Conservation (phyloP, 2,329 filamentous ascomycete species). For the Pseudogymnoascus sp. region DNA sequence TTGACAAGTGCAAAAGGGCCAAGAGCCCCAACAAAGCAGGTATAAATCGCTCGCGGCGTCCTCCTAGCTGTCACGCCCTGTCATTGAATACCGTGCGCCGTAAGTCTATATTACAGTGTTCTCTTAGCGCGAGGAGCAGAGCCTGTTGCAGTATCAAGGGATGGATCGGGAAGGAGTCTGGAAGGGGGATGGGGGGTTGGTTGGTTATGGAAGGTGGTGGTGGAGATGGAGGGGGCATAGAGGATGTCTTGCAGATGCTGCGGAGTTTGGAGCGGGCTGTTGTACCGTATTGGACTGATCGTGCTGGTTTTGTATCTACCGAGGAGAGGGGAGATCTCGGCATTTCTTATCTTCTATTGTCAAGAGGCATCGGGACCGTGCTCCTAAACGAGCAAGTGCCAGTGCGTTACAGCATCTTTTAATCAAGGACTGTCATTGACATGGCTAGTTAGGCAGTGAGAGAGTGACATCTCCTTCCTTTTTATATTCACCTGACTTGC, state of each 20-base stretch:
- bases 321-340: neutral
- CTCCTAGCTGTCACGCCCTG: neutral
- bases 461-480: neutral
- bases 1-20: neutral
- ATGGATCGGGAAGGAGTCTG: neutral
- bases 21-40: slow-evolving; percentile 4
- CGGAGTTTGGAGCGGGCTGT: neutral
- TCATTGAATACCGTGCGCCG: neutral
- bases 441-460: neutral
- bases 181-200: neutral
- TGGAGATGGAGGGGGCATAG: neutral
- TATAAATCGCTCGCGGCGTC: neutral
- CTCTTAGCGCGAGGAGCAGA: neutral
- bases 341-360: neutral
- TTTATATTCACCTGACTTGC: neutral
- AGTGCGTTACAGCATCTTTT: neutral
- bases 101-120: neutral
- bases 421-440: neutral
- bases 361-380: neutral
- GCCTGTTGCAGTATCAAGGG: neutral
- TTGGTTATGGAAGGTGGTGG: neutral
- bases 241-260: neutral
- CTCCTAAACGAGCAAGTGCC: neutral
- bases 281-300: neutral
- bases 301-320: neutral